Percentiles rank a stretch among this genome's conserved stretches.
These are phyloP conservation scores for Prosopis cineraria DNA, from an alignment of 306 rosid genomes.

Conservation along the genomic window DNA sequence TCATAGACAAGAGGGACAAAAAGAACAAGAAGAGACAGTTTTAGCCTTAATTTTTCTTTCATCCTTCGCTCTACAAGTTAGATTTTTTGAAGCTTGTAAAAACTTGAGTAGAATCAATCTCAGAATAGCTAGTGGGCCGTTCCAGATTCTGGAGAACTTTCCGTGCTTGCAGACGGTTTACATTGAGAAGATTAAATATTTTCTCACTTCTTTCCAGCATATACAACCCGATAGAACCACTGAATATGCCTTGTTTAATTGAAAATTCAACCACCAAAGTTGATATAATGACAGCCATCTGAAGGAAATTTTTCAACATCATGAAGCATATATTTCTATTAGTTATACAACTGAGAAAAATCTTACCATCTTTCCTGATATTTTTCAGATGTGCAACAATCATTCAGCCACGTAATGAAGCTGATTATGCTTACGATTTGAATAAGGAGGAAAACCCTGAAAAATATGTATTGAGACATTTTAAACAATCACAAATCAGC, in stretches of 20 bases:
- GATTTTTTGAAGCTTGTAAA: background rate
- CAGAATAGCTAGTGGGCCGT: background rate
- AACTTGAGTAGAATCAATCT: background rate
- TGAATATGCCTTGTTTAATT: background rate
- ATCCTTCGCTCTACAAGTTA: background rate
- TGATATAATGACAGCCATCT: background rate
- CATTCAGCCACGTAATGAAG: conserved; percentile 88
- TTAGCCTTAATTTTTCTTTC: background rate
- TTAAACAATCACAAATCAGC: conserved; percentile 21
- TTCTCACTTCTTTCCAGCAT: background rate
- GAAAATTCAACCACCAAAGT: background rate
- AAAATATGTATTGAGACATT: conserved; percentile 26
- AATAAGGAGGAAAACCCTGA: conserved; percentile 95
- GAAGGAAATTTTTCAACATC: conserved; percentile 2
- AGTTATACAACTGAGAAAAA: conserved; percentile 23
- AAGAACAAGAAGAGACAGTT: background rate
- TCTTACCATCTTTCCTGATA: conserved; percentile 81
- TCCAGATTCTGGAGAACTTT: background rate
- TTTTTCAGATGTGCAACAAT: conserved; percentile 59
- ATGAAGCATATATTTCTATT: conserved; percentile 9
- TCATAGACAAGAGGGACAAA: background rate
- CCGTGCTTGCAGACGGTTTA: background rate
- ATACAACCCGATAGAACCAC: background rate
- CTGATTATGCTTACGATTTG: conserved; percentile 90
- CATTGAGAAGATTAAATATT: background rate